A percentile compares a stretch with the other conserved stretches of the same genome.
Evolutionary conservation across 140 eudicot genomes (phyloP).

Genomic region (Oenanthe javanica): DNA sequence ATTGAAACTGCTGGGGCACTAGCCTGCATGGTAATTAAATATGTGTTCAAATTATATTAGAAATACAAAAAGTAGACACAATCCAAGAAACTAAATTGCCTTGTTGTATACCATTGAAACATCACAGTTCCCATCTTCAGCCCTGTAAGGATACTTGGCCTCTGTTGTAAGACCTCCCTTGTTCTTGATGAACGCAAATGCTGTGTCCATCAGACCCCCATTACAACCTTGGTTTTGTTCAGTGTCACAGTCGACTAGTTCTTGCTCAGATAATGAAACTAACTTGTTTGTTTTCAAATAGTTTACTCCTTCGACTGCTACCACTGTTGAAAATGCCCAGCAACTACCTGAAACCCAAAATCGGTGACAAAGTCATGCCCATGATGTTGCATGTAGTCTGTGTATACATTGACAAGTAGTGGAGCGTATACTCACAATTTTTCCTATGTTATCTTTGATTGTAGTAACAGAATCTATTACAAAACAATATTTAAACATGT

Average conservation of each 20-base stretch:
- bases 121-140: constrained; percentile 40
- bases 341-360: constrained; percentile 50
- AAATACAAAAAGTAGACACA: not conserved
- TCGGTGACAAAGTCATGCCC: not conserved
- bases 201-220: constrained; percentile 77
- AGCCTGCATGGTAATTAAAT: not conserved
- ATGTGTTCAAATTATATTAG: not conserved
- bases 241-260: constrained; percentile 65
- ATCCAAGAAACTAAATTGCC: not conserved
- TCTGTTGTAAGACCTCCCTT: constrained; percentile 70
- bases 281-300: constrained; percentile 48
- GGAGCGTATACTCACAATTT: no score
- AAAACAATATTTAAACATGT: not conserved
- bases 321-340: constrained; percentile 84
- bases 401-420: not conserved
- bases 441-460: not conserved
- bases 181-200: constrained; percentile 46
- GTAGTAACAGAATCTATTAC: not conserved
- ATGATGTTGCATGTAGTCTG: not conserved
- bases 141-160: constrained; percentile 56
- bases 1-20: not conserved
- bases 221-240: constrained; percentile 51
- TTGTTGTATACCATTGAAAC: not conserved
- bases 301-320: constrained; percentile 66
- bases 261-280: constrained; percentile 75